Conservation (phyloP, 495 filamentous ascomycete species). For the Trichoderma orchidacearum region DNA sequence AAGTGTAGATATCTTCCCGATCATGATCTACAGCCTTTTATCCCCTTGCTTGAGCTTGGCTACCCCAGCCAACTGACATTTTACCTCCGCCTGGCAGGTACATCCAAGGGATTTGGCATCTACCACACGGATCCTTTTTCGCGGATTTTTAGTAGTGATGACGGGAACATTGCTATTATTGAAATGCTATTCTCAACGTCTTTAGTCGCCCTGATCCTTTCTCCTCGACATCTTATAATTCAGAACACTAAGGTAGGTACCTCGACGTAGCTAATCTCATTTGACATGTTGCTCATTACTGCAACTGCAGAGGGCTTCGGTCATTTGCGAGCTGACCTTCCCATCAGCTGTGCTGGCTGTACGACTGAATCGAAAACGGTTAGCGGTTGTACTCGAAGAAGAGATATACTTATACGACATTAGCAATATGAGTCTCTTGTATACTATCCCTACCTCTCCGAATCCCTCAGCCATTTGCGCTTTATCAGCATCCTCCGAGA, state of each 20-base stretch:
- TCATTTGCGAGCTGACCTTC: constrained; percentile 97
- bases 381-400: constrained; percentile 86
- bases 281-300: neutral
- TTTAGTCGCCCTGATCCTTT: constrained; percentile 83
- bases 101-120: constrained; percentile 82
- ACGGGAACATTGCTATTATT: constrained; percentile 85
- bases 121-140: constrained; percentile 93
- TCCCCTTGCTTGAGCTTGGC: too few relatives aligned
- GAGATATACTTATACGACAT: constrained; percentile 98
- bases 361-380: constrained; percentile 81
- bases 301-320: constrained; percentile 59
- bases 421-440: constrained; percentile 86
- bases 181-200: constrained; percentile 99
- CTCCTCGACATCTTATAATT: constrained; percentile 80
- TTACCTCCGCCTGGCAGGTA: too few relatives aligned
- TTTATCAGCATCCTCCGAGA: constrained; percentile 86
- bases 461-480: constrained; percentile 87
- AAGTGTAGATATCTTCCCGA: too few relatives aligned
- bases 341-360: constrained; percentile 88
- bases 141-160: constrained; percentile 83
- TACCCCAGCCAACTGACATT: too few relatives aligned
- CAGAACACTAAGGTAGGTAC: constrained; percentile 85
- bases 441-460: constrained; percentile 83
- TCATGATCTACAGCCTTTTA: too few relatives aligned
- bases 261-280: neutral